These are phyloP conservation scores for Metschnikowia colocasiae DNA, from an alignment of 805 yeast species.

Conservation along the genomic window DNA sequence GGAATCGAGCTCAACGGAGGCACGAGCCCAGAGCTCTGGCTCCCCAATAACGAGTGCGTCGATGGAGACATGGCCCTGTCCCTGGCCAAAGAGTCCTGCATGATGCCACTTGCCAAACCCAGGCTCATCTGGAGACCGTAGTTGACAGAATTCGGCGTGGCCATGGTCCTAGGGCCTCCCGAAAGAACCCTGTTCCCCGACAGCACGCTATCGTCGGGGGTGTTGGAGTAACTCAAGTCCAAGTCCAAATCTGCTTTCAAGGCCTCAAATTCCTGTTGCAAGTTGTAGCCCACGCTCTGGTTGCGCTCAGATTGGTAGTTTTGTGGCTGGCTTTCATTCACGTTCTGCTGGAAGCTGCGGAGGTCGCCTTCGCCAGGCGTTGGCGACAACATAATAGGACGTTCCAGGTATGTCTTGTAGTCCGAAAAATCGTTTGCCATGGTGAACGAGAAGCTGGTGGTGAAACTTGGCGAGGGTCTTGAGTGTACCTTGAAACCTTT, in stretches of 20 bases:
- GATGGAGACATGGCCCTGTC: constrained; percentile 24
- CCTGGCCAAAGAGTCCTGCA: constrained; percentile 15
- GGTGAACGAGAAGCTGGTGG: neutral
- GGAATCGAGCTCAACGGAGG: constrained; percentile 33
- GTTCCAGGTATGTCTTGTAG: constrained; percentile 19
- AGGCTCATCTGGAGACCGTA: constrained; percentile 5
- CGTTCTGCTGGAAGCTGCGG: constrained; percentile 4
- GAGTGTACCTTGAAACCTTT: too few species aligned
- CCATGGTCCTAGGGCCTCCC: constrained; percentile 17
- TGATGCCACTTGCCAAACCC: neutral
- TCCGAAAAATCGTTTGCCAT: constrained; percentile 12
- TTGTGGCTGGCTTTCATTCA: constrained; percentile 3
- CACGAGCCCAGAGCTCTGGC: constrained; percentile 22
- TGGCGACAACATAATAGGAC: constrained; percentile 42
- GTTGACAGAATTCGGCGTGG: constrained; percentile 17
- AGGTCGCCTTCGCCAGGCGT: constrained; percentile 33
- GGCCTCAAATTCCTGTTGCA: constrained; percentile 47
- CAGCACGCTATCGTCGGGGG: neutral
- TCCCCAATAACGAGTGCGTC: constrained; percentile 25
- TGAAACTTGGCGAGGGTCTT: neutral
- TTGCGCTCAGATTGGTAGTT: constrained; percentile 25
- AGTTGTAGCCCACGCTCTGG: constrained; percentile 43
- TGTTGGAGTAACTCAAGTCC: constrained; percentile 30
- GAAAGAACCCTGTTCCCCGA: constrained; percentile 8
- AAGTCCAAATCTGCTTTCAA: constrained; percentile 44